Evolutionary conservation across 192 early-diverging fungal genomes (phyloP), one percentile per base, ranked within the genome.

Genomic region (Coemansia sp.): DNA sequence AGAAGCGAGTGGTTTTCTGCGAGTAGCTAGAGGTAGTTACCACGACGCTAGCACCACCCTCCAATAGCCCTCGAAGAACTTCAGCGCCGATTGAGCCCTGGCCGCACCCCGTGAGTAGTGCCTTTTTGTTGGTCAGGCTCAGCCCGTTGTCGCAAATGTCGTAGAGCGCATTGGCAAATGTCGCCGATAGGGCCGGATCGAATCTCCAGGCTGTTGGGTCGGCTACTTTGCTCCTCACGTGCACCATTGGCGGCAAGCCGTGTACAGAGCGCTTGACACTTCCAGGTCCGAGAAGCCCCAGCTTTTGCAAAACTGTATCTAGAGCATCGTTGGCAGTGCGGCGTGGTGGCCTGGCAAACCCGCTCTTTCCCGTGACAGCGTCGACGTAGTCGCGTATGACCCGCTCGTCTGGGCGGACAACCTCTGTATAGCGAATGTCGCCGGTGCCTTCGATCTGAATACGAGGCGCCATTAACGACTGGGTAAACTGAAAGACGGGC

Each of bases 361-460:
- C 86, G 66, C 86, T 85, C 21, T 88, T 90, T 35, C 81, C 84
- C 75, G 86, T 82, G 91, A 98, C 92, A 43, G 91, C 91, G 74
- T 89, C 87, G 77, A 98, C 94, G 70, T 96, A 98, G 69, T 95
- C 91, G 76, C 93, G 91, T 78, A 98, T 87, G 87, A 95, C 95
- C 76, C 90, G 90, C 68, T 86, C 83, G 38, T 91, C 90, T 43
- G 72, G 76, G 62, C 95, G 91, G 67, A 87, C 90, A 60, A 88
- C 84, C 78, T 97, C 95, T 39, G 75, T 69, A 80, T 89, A 66
- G 89, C 94, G 95, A 58, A 85, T 70, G 42, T 95, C 85, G 64
- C 89, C 86, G 59, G 95, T 94, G 62, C 80, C 76, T 19, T 86
- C 88, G 47, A 87, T 77, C 53, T 95, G 86, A 88, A 83, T 96